A percentile compares a stretch with the other conserved stretches of the same genome.
phyloP scores from a whole-genome alignment of 2,329 filamentous ascomycete species.

The Penicillium sp. region DNA sequence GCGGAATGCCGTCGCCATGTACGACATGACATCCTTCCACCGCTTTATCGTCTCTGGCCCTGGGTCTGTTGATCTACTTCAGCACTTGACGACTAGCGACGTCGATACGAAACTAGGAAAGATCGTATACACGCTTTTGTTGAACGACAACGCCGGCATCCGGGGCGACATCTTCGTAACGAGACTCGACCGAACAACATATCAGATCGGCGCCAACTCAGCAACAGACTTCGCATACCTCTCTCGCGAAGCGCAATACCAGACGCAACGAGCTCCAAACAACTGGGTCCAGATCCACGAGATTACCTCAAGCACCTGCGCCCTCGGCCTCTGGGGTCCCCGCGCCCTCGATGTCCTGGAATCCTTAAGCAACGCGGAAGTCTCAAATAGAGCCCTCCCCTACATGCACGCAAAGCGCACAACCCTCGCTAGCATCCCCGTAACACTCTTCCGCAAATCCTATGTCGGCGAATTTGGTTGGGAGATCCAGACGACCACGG shows the following conservation, averaged over 20 bases:
- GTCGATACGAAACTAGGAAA: constrained; percentile 53
- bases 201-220: constrained; percentile 62
- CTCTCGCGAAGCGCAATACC: constrained; percentile 56
- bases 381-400: constrained; percentile 47
- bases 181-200: constrained; percentile 51
- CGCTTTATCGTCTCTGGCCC: constrained; percentile 64
- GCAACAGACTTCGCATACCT: constrained; percentile 62
- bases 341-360: constrained; percentile 57
- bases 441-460: constrained; percentile 61
- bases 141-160: constrained; percentile 60
- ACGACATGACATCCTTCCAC: constrained; percentile 65
- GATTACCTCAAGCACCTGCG: constrained; percentile 64
- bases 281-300: constrained; percentile 60
- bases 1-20: constrained; percentile 65
- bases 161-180: constrained; percentile 63
- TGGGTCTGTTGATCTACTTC: constrained; percentile 60
- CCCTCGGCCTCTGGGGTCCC: constrained; percentile 68
- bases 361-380: constrained; percentile 36
- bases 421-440: constrained; percentile 60
- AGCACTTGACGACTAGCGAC: constrained; percentile 49
- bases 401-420: constrained; percentile 57
- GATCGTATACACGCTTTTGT: constrained; percentile 62
- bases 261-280: constrained; percentile 47
- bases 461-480: constrained; percentile 67
- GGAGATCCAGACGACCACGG: constrained; percentile 66